These are phyloP conservation scores for Lagenaria siceraria DNA, from an alignment of 306 rosid species.

Conservation along the genomic window DNA sequence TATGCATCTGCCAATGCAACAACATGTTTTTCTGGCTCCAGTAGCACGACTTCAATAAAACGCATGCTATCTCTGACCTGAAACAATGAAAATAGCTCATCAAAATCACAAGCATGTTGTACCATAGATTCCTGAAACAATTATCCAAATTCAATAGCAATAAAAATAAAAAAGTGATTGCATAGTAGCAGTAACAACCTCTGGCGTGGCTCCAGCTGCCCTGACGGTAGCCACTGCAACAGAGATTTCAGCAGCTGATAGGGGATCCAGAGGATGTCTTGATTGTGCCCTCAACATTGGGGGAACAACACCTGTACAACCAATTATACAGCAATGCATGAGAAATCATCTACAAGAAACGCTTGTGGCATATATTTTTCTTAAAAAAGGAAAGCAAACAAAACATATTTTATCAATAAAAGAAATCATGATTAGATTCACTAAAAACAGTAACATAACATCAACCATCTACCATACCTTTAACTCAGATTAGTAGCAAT, in stretches of 20 bases:
- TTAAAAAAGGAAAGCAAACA: not conserved
- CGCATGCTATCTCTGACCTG: slow-evolving; percentile 94
- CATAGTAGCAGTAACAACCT: slow-evolving; percentile 31
- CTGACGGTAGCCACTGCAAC: slow-evolving; percentile 87
- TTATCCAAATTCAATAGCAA: not conserved
- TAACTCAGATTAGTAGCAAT: not conserved
- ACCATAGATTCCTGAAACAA: not conserved
- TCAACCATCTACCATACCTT: slow-evolving; percentile 1
- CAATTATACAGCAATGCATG: slow-evolving; percentile 8
- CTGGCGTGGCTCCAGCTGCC: slow-evolving; percentile 92
- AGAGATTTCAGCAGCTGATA: slow-evolving; percentile 75
- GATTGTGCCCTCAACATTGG: slow-evolving; percentile 63
- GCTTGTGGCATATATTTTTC: not conserved
- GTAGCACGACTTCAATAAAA: slow-evolving; percentile 65
- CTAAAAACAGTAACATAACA: not conserved
- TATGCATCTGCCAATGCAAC: slow-evolving; percentile 90
- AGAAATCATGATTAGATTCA: not conserved
- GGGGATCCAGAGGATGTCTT: slow-evolving; percentile 84
- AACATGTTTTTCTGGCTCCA: slow-evolving; percentile 77
- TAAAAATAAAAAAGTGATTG: not conserved
- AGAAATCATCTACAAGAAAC: not conserved
- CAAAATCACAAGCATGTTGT: not conserved
- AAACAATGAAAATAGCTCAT: slow-evolving; percentile 10
- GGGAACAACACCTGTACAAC: slow-evolving; percentile 39
- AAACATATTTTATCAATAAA: not conserved